Evolutionary conservation across 1,284 basidiomycete genomes (phyloP).

Genomic region (Pascua guehoae): DNA sequence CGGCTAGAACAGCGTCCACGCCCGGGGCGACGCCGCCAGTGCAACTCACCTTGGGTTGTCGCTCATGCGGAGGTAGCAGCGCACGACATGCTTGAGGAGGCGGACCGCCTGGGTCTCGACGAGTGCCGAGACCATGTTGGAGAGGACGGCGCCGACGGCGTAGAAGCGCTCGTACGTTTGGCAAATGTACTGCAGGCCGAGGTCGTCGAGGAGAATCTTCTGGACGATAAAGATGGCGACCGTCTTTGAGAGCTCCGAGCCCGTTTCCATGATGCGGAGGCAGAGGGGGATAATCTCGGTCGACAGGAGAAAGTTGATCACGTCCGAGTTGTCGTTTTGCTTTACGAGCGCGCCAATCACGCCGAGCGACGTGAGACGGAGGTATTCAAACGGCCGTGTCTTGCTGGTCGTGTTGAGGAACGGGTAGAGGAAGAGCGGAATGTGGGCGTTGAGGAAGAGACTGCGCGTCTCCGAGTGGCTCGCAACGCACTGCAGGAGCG

Average conservation of each 20-base stretch:
- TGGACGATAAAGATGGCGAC: conserved; percentile 99
- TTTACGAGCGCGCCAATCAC: conserved; percentile 99
- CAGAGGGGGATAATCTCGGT: conserved; percentile 99
- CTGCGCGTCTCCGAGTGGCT: conserved; percentile 90
- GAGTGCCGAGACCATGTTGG: conserved; percentile 96
- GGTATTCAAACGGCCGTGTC: conserved; percentile 97
- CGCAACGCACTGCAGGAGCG: conserved; percentile 94
- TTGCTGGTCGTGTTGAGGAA: conserved; percentile 99
- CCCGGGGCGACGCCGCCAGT: conserved; percentile 55
- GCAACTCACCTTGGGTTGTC: conserved; percentile 66
- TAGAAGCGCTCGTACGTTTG: conserved; percentile 99
- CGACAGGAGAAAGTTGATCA: conserved; percentile 97
- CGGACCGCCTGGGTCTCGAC: conserved; percentile 97
- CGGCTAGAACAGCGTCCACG: too few species aligned
- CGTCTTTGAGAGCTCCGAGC: conserved; percentile 97
- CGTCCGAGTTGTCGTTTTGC: conserved; percentile 99
- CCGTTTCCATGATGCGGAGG: conserved; percentile 99
- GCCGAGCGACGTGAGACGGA: conserved; percentile 93
- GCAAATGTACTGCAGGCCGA: conserved; percentile 96
- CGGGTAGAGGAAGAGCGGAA: conserved; percentile 97
- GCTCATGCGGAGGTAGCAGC: conserved; percentile 93
- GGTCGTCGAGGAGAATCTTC: conserved; percentile 97
- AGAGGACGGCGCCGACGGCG: conserved; percentile 94
- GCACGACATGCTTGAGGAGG: conserved; percentile 94
- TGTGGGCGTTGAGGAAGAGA: conserved; percentile 91